Conservation (phyloP, 1,284 basidiomycete species). For the Cutaneotrichosporon mucoides region DNA sequence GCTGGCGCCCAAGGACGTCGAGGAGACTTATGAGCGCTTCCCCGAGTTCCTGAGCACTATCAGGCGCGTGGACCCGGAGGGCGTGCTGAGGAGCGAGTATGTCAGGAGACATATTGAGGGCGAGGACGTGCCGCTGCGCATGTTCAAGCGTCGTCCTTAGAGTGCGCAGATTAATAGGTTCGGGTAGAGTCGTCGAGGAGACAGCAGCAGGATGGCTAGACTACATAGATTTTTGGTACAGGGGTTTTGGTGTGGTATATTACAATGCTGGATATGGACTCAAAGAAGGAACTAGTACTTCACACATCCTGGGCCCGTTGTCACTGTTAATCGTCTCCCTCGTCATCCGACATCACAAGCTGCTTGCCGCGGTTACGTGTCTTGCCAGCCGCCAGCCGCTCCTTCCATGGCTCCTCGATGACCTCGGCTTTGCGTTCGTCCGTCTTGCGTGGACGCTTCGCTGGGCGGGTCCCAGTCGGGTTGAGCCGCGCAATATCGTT, state of each 20-base stretch:
- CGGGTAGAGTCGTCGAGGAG: no score
- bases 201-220: not conserved
- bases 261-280: conserved; percentile 6
- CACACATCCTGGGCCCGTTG: no score
- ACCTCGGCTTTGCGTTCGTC: not conserved
- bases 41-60: conserved; percentile 72
- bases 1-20: conserved; percentile 64
- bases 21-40: conserved; percentile 74
- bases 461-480: not conserved
- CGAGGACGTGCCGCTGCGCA: conserved; percentile 37
- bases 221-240: conserved; percentile 9
- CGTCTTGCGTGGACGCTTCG: not conserved
- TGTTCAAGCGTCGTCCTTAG: conserved; percentile 34
- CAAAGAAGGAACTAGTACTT: no score
- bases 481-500: conserved; percentile 23
- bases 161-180: not conserved
- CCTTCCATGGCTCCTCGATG: conserved; percentile 6
- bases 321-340: conserved; percentile 3
- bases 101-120: conserved; percentile 54
- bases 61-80: conserved; percentile 69
- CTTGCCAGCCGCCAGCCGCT: conserved; percentile 3
- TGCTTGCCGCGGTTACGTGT: conserved; percentile 6
- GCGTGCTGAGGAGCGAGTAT: conserved; percentile 63
- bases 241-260: not conserved
- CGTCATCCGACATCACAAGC: conserved; percentile 1